phyloP scores from a whole-genome alignment of 202 grass and related monocot genomes.

The Schoenoplectus tabernaemontani region DNA sequence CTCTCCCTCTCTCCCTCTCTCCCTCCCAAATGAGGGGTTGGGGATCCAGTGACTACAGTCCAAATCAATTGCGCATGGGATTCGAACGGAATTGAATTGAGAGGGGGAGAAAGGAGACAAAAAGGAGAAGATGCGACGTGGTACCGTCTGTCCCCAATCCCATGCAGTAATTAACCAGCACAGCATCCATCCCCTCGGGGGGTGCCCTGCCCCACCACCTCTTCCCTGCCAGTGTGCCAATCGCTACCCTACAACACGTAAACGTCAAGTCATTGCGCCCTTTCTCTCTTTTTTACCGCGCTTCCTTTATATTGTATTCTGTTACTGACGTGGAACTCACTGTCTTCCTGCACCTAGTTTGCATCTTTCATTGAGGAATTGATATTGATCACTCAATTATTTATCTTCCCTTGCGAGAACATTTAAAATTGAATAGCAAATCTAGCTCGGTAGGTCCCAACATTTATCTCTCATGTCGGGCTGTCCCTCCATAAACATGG shows the following conservation, averaged over 20 bases:
- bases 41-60: too few species aligned
- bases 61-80: too few species aligned
- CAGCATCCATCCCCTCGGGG: neutral
- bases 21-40: neutral
- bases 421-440: neutral
- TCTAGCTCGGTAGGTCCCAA: neutral
- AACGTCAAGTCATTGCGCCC: constrained; percentile 18
- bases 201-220: neutral
- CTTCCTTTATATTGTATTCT: neutral
- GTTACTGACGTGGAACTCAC: neutral
- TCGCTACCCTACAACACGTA: constrained; percentile 25
- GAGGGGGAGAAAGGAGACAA: neutral
- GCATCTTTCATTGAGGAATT: neutral
- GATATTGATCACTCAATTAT: neutral
- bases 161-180: constrained; percentile 1
- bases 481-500: neutral
- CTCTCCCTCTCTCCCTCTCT: neutral
- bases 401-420: neutral
- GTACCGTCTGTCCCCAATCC: constrained; percentile 2
- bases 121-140: constrained; percentile 20
- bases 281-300: neutral
- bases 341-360: neutral
- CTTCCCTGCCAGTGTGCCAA: neutral
- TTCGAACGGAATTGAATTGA: neutral
- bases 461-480: neutral